Conservation (phyloP, 768 basidiomycete species). For the Pholiota conissans region DNA sequence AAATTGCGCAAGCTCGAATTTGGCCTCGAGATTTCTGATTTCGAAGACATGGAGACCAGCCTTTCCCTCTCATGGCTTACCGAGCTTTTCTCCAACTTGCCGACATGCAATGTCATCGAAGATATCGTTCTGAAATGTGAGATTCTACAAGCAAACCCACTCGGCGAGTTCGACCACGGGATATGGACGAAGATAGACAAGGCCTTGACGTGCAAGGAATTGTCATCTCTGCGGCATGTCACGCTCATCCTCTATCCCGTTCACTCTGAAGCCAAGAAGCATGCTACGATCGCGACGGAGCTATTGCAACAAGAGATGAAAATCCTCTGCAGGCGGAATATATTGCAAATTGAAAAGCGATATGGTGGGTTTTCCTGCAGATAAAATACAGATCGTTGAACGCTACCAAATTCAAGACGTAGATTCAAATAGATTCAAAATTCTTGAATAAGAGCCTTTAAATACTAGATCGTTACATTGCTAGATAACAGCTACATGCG, state of each 20-base stretch:
- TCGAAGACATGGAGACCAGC: constrained; percentile 3
- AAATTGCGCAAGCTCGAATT: constrained; percentile 6
- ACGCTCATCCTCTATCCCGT: constrained; percentile 4
- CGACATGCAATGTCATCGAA: constrained; percentile 2
- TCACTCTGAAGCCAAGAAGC: neutral
- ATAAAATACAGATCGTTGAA: too few relatives aligned
- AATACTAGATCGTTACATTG: neutral
- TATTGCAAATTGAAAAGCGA: constrained; percentile 2
- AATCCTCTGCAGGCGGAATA: constrained; percentile 1
- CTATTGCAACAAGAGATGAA: constrained; percentile 1
- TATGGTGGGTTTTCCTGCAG: neutral
- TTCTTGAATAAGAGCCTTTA: neutral
- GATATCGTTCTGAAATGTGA: constrained; percentile 7
- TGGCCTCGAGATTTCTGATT: constrained; percentile 8
- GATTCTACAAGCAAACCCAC: constrained; percentile 1
- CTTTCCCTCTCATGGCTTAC: constrained; percentile 4
- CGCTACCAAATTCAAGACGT: too few relatives aligned
- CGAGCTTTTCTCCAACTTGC: constrained; percentile 2
- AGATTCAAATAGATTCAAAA: neutral
- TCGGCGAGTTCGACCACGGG: constrained; percentile 4
- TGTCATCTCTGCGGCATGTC: constrained; percentile 1
- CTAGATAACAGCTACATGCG: neutral
- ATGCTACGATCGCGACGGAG: neutral
- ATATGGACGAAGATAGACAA: constrained; percentile 7
- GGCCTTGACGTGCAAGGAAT: constrained; percentile 1